phyloP scores from a whole-genome alignment of 2,329 filamentous ascomycete genomes.

The Ophiostoma quercus region DNA sequence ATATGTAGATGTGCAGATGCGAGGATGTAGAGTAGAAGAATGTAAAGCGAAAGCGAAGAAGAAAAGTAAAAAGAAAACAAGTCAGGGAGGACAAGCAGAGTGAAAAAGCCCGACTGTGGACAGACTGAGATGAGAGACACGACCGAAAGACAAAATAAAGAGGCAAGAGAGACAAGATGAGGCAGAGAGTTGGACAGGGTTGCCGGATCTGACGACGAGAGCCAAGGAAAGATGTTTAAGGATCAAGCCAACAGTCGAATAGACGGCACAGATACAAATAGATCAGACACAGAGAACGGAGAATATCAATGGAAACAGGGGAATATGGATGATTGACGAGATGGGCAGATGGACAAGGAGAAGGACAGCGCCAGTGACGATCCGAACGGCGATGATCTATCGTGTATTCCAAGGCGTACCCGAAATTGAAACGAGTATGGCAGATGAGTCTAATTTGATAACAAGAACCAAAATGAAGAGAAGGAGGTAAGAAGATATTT shows the following conservation, averaged over 20 bases:
- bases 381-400: not conserved
- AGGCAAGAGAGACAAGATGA: constrained; percentile 7
- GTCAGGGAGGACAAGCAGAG: not conserved
- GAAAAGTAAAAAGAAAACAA: not conserved
- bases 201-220: not conserved
- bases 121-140: not conserved
- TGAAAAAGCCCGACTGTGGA: not conserved
- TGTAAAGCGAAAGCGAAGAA: not conserved
- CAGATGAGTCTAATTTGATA: not conserved
- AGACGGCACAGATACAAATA: not conserved
- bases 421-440: not conserved
- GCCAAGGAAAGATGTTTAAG: not conserved
- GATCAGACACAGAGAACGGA: not conserved
- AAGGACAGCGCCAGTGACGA: not conserved
- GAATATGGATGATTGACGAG: not conserved
- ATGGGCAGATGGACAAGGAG: not conserved
- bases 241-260: not conserved
- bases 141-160: not conserved
- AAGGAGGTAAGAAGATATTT: constrained; percentile 1
- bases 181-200: constrained; percentile 1
- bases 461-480: not conserved
- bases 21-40: not conserved
- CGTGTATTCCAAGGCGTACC: not conserved
- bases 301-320: not conserved
- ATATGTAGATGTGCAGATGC: not conserved